Conservation (phyloP, 2,329 filamentous ascomycete genomes). For the Thielaviopsis euricoi region DNA sequence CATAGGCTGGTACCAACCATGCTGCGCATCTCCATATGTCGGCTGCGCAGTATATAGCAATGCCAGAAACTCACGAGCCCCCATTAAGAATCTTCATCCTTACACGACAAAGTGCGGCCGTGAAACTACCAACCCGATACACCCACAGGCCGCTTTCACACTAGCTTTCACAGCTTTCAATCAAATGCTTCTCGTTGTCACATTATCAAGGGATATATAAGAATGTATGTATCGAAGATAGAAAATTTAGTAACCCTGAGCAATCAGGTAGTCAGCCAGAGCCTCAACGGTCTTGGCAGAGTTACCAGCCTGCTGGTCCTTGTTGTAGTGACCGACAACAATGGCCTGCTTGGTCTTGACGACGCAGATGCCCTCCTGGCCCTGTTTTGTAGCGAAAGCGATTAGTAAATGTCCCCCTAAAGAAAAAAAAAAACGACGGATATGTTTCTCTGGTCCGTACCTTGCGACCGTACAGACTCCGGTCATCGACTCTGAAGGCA, state of each 20-base stretch:
- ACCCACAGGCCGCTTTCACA: too few species aligned
- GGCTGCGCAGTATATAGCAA: too few species aligned
- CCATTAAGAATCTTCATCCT: too few species aligned
- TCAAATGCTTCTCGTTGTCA: too few species aligned
- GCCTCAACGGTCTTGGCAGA: slow-evolving; percentile 65
- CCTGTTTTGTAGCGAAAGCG: slow-evolving; percentile 24
- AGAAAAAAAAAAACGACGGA: not conserved
- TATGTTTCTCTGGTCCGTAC: slow-evolving; percentile 29
- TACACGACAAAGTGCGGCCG: too few species aligned
- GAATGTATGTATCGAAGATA: too few species aligned
- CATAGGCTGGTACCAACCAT: too few species aligned
- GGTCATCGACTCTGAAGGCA: slow-evolving; percentile 56
- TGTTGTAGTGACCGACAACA: slow-evolving; percentile 73
- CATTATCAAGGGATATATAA: too few species aligned
- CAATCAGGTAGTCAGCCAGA: slow-evolving; percentile 75
- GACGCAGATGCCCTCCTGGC: slow-evolving; percentile 64
- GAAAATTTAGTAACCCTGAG: slow-evolving; percentile 50
- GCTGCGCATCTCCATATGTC: too few species aligned
- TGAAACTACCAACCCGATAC: too few species aligned
- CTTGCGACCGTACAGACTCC: slow-evolving; percentile 73
- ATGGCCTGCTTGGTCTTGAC: slow-evolving; percentile 81
- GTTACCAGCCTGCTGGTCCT: slow-evolving; percentile 55
- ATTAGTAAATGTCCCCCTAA: not conserved
- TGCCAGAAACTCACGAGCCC: too few species aligned
- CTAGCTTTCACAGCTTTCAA: too few species aligned